Percentiles rank a stretch among this genome's conserved stretches.
These are phyloP conservation scores for Astrothelium subdiscretum DNA, from an alignment of 495 filamentous ascomycete species.

Conservation along the genomic window DNA sequence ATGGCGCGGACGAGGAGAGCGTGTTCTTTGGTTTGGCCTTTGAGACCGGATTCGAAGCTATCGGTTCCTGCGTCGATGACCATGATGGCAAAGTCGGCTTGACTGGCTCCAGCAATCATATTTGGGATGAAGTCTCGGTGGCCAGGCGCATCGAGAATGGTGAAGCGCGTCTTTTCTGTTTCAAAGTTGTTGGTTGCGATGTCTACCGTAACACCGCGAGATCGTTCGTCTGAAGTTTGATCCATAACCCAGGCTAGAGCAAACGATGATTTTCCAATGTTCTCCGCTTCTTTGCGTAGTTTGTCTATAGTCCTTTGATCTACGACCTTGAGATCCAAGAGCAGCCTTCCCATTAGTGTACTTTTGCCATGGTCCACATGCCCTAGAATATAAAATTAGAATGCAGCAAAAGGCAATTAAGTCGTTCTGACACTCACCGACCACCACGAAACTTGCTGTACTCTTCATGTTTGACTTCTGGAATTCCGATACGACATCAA, in stretches of 20 bases:
- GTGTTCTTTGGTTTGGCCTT: constrained; percentile 91
- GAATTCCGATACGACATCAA: constrained; percentile 76
- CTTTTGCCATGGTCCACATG: constrained; percentile 98
- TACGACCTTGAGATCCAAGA: constrained; percentile 78
- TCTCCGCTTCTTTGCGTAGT: constrained; percentile 77
- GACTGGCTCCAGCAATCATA: constrained; percentile 94
- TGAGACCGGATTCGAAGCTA: constrained; percentile 85
- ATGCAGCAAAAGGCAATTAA: neutral
- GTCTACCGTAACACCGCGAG: constrained; percentile 90
- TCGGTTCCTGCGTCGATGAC: constrained; percentile 84
- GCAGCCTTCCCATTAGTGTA: constrained; percentile 90
- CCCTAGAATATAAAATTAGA: constrained; percentile 36
- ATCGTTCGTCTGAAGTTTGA: constrained; percentile 75
- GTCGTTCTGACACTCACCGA: constrained; percentile 44
- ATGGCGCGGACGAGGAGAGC: constrained; percentile 82
- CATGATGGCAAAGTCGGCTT: constrained; percentile 91
- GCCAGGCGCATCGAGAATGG: constrained; percentile 89
- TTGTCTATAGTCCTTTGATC: constrained; percentile 79
- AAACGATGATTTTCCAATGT: constrained; percentile 89
- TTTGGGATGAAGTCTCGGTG: constrained; percentile 95
- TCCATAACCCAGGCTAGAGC: constrained; percentile 94
- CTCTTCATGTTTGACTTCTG: constrained; percentile 65
- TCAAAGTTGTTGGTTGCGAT: constrained; percentile 91
- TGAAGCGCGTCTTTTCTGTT: constrained; percentile 74
- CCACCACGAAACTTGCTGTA: constrained; percentile 87